Base-by-base conservation (phyloP, 257 asterid species). In the Rehmannia glutinosa region DNA sequence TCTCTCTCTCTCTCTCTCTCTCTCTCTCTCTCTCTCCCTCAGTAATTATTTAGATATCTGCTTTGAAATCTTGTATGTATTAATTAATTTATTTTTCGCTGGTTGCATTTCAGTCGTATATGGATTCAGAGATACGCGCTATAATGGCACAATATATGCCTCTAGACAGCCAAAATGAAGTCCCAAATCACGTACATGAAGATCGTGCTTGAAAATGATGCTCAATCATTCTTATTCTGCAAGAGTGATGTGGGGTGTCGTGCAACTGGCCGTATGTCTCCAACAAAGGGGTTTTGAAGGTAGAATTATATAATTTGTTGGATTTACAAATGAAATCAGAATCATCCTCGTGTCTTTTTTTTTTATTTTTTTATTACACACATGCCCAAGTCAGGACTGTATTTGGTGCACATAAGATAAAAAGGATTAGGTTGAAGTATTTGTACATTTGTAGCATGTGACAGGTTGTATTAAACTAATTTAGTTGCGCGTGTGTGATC, bases 91-190 rank as follows among this genome's bases (percentile, higher is more conserved):
- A 25, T 50, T 4, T 54, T 42, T 45, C 57, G 20, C 9, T 17
- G 28, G 32, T 50, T 62, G 73, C 70, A 43, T 51, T 69, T 73
- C 90, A 88, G 97, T 75, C 95, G 6, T 92, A 92, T 59, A 92
- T 92, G 98, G 98, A 89, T 70, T 84, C 97, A 0, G 98, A 92
- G 81, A 92, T 92, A 68, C 83, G 95, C 76, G 97, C 98, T 41
- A 89, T 92, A 66, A 89, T 92, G 98, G 89, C 98, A 35, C 98
- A 92, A 62, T 92, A 87, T 78, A 91, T 91, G 96, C 97, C 97
- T 36, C 83, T 91, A 45, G 95, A 88, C 84, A 79, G 86, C 67
- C 97, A 91, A 77, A 75, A 53, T 64, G 95, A 85, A 60, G 88
- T 89, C n/a, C 91, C 70, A 63, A 83, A 72, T 78, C 97, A 91